Evolutionary conservation across 768 basidiomycete genomes (phyloP), one percentile per base, ranked within the genome.

Genomic region (Dioszegia crocea): DNA sequence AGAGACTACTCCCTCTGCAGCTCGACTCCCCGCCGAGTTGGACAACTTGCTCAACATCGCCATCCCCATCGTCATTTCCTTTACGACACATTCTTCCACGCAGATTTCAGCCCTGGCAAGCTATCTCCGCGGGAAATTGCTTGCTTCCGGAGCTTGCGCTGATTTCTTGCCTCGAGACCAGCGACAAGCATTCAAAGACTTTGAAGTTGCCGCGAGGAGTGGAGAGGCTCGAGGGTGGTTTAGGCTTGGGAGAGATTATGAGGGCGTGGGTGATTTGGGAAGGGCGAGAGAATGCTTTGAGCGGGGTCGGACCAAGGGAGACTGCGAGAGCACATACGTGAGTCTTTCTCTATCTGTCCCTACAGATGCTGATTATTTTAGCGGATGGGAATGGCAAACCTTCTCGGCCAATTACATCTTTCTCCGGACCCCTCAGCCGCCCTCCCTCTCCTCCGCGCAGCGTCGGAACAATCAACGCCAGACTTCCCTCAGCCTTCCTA

Each of bases 371-470:
- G 56, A 56, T 61, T n/a, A 33, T 36, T 27, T 43, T 62, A 92
- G 88, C 86, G 93, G 0, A 82, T 98, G 80, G 93, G 91, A 0
- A 93, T 94, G 86, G 93, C 91, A 0, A 82, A 91, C 70, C 80
- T 97, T 9, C 83, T 92, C 67, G 91, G 90, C 30, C 94, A 98
- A 73, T 85, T 97, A 19, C 82, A 82, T 10, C 79, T 89, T 11
- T 77, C 81, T 1, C 65, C 81, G 3, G 81, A 83, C 49, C 81
- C 83, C 0, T 74, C 81, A 11, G 70, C 75, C 1, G 93, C 88
- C 0, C 74, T 94, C 1, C 83, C 86, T 0, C 81, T 91, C 41
- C 83, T 97, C 17, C 82, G 85, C 47, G 84, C 83, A 29, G 89
- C 94, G 0, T 91, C 92, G 0, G 83, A 83, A 0, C 80, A 86